Percentiles rank a stretch among this genome's conserved stretches.
phyloP scores from a whole-genome alignment of 345 rosid genomes.

The Euphorbia pulcherrima region DNA sequence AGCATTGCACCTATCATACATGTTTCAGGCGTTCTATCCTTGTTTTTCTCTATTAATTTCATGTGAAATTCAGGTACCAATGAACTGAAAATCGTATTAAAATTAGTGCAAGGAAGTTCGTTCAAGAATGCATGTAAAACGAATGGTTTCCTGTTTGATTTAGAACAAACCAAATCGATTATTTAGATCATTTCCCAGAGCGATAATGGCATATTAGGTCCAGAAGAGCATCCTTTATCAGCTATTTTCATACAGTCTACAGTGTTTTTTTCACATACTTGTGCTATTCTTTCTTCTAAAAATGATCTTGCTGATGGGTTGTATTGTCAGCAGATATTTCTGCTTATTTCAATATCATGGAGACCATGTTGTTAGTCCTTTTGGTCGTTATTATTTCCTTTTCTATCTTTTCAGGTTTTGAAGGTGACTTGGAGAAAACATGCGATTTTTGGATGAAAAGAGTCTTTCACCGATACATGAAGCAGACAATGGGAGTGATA shows the following conservation, averaged over 20 bases:
- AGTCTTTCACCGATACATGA: too few relatives aligned
- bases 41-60: background rate
- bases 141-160: conserved; percentile 14
- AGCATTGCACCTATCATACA: conserved; percentile 1
- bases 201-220: conserved; percentile 36
- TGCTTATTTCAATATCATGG: too few relatives aligned
- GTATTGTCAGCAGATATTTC: too few relatives aligned
- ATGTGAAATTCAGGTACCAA: background rate
- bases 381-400: too few relatives aligned
- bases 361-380: too few relatives aligned
- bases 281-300: background rate
- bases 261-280: background rate
- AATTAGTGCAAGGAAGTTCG: conserved; percentile 47
- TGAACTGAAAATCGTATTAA: conserved; percentile 37
- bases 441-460: too few relatives aligned
- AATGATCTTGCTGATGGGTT: conserved; percentile 1
- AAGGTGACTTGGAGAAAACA: too few relatives aligned
- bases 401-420: too few relatives aligned
- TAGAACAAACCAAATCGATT: conserved; percentile 9
- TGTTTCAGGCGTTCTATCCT: background rate
- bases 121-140: conserved; percentile 37
- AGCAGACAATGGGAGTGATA: too few relatives aligned
- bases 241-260: background rate
- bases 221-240: conserved; percentile 51
- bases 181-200: conserved; percentile 15